Evolutionary conservation across 1,139 yeast species (phyloP), one percentile per base, ranked within the genome.

Genomic region (Geotrichum candidum): DNA sequence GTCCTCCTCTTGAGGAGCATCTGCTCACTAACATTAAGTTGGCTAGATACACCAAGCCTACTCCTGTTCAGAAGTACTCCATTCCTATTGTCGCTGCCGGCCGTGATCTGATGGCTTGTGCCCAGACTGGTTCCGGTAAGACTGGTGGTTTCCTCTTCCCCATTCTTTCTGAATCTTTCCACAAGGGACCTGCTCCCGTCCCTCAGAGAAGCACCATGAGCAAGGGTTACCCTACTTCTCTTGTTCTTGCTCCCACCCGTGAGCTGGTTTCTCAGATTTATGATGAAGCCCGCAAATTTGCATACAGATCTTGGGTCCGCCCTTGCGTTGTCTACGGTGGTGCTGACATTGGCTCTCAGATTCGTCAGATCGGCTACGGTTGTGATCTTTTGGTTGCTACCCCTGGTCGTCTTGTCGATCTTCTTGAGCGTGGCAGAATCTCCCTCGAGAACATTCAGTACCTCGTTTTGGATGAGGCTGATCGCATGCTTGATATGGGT

Each of bases 401-500:
- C 63, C 99, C 99, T 71, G 99, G 99, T 82, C 95, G 99, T 83
- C 85, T 94, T 76, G 94, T 88, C 76, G 99, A 94, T 79, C 82
- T 94, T 77, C 81, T 94, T 70, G 97, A 91, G 80, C 88, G 97
- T 81, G 97, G 98, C 73, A 83, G 86, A 73, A 90, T 94, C 69
- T 91, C 97, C 54, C 82, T 94, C 73, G 83, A 85, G 68, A 90
- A 90, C 80, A 91, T 94, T 78, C 90, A 89, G 78, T 94, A 90
- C 79, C 84, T 94, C 76, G 98, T 94, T 59, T 83, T 94, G 68
- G 99, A 94, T 79, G 99, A 94, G 83, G 99, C 99, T 74, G 99
- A 94, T 80, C 90, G 99, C 83, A 94, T 94, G 99, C 86, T 94
- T 80, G 99, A 94, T 86, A 94, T 94, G 99, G 99, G 99, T 83